Base-by-base conservation (phyloP, 75 land plant species). In the Cryptomeria japonica region DNA sequence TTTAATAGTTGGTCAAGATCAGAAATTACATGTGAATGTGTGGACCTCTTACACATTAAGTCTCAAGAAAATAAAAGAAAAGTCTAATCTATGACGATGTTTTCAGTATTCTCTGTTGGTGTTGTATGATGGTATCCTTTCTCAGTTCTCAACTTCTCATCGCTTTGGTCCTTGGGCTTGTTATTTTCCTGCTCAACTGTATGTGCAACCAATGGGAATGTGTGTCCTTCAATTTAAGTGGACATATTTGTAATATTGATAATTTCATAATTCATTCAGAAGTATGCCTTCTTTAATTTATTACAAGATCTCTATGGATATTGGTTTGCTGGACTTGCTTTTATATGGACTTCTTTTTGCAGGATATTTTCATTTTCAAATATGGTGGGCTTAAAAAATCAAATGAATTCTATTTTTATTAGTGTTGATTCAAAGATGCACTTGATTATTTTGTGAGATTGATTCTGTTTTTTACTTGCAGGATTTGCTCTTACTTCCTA, bases 401-500 rank as follows among this genome's bases (percentile, higher is more conserved):
- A 28, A 56, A 18, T 70, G 10, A 70, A 28, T 5, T 31, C 12
- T 70, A 31, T 0, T n/a, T 70, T 70, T 70, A 31, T 70, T 5
- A n/a, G 34, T 70, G 11, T n/a, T 28, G 75, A 70, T 70, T 70
- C 12, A 11, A 6, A 0, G 75, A 8, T 70, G 32, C 75, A n/a
- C 6, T 12, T 9, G 34, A 31, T n/a, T n/a, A 31, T 70, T 56
- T 18, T 70, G 32, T 75, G 77, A 75, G 34, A 31, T 41, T 72
- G 22, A 28, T 39, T 85, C 1, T 86, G 18, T 75, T 90, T 39
- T 3, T 86, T 39, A 51, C 85, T 47, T 80, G 44, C 94, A 97
- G 99, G 94, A 93, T 61, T 91, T 97, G 41, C 90, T 97, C 41
- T 90, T 93, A 61, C 91, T 96, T 87, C 99, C 99, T 32, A 94